Conservation (phyloP, 768 basidiomycete genomes). For the Crepidotus variabilis region DNA sequence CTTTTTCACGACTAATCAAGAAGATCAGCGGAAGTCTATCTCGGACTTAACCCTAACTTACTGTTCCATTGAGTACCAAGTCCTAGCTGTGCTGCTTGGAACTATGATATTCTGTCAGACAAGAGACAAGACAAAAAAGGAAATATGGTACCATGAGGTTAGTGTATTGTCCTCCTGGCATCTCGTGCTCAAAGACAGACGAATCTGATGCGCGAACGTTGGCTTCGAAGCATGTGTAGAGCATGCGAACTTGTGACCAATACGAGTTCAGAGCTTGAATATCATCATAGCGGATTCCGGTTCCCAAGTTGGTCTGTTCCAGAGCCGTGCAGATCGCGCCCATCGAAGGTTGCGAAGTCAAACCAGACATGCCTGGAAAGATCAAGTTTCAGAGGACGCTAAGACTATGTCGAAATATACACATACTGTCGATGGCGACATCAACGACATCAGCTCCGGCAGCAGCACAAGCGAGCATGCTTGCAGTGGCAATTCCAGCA, state of each 20-base stretch:
- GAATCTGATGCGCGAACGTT: conserved; percentile 97
- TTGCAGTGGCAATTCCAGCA: conserved; percentile 96
- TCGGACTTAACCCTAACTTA: conserved; percentile 25
- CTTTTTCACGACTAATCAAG: conserved; percentile 80
- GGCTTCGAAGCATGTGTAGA: conserved; percentile 97
- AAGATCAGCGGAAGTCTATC: conserved; percentile 3
- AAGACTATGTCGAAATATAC: background rate
- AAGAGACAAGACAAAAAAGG: conserved; percentile 12
- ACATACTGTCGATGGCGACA: conserved; percentile 95
- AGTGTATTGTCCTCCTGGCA: conserved; percentile 97
- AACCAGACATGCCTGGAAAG: conserved; percentile 86
- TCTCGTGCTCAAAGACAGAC: conserved; percentile 98
- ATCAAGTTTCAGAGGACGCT: conserved; percentile 8
- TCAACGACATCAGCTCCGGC: conserved; percentile 99
- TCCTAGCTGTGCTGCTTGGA: conserved; percentile 97
- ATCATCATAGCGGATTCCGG: conserved; percentile 95
- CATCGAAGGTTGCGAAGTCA: conserved; percentile 99
- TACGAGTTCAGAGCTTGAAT: conserved; percentile 97
- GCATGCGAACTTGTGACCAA: conserved; percentile 95
- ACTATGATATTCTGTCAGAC: conserved; percentile 42
- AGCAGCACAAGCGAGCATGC: conserved; percentile 92
- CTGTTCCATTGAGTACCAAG: conserved; percentile 95
- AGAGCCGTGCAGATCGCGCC: conserved; percentile 93
- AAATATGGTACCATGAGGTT: conserved; percentile 76
- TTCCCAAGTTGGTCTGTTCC: conserved; percentile 91